Conservation (phyloP, 352 stramenopile genomes). For the Peronospora tabacina region DNA sequence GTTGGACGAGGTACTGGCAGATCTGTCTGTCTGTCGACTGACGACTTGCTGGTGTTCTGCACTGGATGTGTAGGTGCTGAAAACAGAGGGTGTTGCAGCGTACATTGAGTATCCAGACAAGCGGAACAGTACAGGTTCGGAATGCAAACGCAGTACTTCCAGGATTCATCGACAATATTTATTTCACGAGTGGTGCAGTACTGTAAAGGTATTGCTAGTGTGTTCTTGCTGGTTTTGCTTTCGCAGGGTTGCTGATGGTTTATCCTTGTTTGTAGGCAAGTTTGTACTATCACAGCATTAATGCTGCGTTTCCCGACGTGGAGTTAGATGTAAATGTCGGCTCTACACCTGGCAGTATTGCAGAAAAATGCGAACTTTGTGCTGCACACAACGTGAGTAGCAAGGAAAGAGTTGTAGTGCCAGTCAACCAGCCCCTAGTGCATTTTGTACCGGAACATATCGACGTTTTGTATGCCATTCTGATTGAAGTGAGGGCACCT, state of each 20-base stretch:
- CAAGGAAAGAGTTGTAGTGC: conserved; percentile 15
- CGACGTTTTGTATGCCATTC: conserved; percentile 78
- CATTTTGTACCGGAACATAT: conserved; percentile 76
- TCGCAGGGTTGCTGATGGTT: conserved; percentile 5
- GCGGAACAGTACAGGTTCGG: background rate
- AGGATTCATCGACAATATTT: conserved; percentile 53
- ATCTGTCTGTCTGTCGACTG: conserved; percentile 2
- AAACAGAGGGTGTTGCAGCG: conserved; percentile 49
- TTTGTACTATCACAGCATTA: conserved; percentile 71
- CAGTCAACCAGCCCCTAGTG: conserved; percentile 40
- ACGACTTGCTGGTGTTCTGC: background rate
- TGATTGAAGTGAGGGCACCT: conserved; percentile 80
- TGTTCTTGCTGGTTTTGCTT: background rate
- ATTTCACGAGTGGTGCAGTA: conserved; percentile 79
- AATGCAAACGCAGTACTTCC: conserved; percentile 2
- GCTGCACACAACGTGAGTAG: conserved; percentile 10
- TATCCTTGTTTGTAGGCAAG: conserved; percentile 29
- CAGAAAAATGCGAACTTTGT: conserved; percentile 36
- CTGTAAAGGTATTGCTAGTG: conserved; percentile 45
- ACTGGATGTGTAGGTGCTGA: conserved; percentile 39
- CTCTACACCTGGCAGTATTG: conserved; percentile 23
- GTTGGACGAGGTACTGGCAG: background rate
- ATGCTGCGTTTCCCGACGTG: conserved; percentile 73
- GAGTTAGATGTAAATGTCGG: conserved; percentile 65
- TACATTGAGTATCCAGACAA: conserved; percentile 62